Evolutionary conservation across 1,284 basidiomycete genomes (phyloP), one percentile per base, ranked within the genome.

Genomic region (Phylloporus sp.): DNA sequence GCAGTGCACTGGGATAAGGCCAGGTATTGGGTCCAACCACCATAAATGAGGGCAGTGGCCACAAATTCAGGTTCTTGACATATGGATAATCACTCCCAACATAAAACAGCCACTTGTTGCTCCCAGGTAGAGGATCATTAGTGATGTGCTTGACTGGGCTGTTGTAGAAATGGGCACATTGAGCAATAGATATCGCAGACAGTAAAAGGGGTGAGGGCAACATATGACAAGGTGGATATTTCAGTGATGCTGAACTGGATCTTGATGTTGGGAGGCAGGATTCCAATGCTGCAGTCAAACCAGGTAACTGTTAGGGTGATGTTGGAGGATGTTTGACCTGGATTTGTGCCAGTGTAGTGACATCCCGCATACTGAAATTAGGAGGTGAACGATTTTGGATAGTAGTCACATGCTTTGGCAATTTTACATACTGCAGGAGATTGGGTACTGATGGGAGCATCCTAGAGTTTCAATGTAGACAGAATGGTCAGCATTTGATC

Each of bases 271-370:
- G 66, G 66, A 2, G 55, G 66, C 0, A 60, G 66, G 28, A 58
- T 46, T 42, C 42, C 57, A 13, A 29, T 2, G 13, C 32, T 26
- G 1, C 24, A 18, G 11, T 68, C 66, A 31, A 40, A 53, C 66
- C 66, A 67, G 8, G 54, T 61, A 22, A 67, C 31, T 3, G 37
- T 34, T 46, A 67, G 29, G 2, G 50, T 67, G 3, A 62, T n/a
- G 44, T 47, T 29, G 2, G 26, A 15, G 37, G 51, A 8, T 0
- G 28, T 13, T 4, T 28, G 22, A 24, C 50, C 56, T 11, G 56
- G 50, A 22, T 13, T 32, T 18, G 58, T 64, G 5, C 67, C 66
- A 44, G 63, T 61, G 22, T 69, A 68, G 60, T 68, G 60, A 49
- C 44, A 60, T 10, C 67, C 66, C 42, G 28, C 31, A 37, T 40